Conservation (phyloP, 139 green algal genomes). For the Tetradesmus obliquus region DNA sequence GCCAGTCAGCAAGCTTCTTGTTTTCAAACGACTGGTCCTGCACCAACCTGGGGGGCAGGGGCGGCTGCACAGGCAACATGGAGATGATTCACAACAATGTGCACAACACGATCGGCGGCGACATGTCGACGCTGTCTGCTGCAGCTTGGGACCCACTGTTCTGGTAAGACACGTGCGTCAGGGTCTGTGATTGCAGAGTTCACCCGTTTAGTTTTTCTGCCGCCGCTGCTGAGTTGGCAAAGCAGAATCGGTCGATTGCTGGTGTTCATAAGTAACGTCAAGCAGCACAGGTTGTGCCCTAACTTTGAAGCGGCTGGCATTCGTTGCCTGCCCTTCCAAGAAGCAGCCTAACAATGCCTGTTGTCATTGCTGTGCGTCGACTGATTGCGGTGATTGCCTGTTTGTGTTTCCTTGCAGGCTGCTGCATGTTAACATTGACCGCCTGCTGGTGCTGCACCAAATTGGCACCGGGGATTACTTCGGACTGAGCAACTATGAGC, state of each 20-base stretch:
- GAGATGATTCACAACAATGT: conserved; percentile 35
- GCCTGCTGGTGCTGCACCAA: background rate
- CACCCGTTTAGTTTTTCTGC: too few species aligned
- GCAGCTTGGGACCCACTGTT: conserved; percentile 21
- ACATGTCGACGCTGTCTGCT: conserved; percentile 1
- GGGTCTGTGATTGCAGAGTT: too few species aligned
- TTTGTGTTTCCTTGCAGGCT: background rate
- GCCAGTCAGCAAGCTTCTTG: background rate
- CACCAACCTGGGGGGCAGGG: background rate
- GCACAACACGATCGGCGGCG: conserved; percentile 19
- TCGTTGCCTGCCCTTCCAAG: too few species aligned
- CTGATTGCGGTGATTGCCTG: too few species aligned
- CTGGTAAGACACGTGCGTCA: background rate
- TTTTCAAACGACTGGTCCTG: background rate
- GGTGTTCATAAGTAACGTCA: too few species aligned
- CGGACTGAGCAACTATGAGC: background rate
- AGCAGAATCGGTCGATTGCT: too few species aligned
- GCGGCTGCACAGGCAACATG: conserved; percentile 25
- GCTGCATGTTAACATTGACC: conserved; percentile 15
- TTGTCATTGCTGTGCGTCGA: too few species aligned
- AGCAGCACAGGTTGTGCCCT: too few species aligned
- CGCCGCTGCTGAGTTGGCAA: too few species aligned
- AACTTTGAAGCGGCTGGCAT: too few species aligned
- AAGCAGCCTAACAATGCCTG: too few species aligned
- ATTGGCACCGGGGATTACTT: background rate